Percentiles rank a stretch among this genome's conserved stretches.
These are phyloP conservation scores for Chrysochromulina tobinii DNA, from an alignment of 78 protist species.

Conservation along the genomic window DNA sequence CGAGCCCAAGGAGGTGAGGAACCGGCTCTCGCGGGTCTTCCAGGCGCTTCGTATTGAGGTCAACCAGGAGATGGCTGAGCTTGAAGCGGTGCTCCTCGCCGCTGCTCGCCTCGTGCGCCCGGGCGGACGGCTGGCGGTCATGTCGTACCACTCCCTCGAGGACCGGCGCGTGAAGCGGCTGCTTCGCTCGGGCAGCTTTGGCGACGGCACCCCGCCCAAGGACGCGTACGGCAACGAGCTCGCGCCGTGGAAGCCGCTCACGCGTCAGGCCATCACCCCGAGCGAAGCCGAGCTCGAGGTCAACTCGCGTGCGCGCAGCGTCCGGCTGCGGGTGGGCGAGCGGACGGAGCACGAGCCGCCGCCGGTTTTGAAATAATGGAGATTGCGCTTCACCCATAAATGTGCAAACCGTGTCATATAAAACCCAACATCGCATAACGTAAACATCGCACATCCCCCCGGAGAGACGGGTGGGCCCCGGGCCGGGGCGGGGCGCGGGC, in stretches of 20 bases:
- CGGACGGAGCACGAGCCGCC: background rate
- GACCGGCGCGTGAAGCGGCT: background rate
- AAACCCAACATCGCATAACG: too few relatives aligned
- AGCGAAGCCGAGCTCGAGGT: background rate
- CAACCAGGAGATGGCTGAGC: slow-evolving; percentile 13
- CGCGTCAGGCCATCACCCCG: background rate
- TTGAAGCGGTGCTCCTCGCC: background rate
- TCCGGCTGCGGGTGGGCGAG: background rate
- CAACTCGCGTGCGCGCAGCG: background rate
- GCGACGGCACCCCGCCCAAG: background rate
- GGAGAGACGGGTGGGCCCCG: too few relatives aligned
- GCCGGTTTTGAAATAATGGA: too few relatives aligned
- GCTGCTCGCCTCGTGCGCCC: background rate
- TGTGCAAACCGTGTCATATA: too few relatives aligned
- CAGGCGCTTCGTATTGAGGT: slow-evolving; percentile 17
- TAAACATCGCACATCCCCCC: too few relatives aligned
- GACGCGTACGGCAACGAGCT: background rate
- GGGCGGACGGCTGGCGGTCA: slow-evolving; percentile 15
- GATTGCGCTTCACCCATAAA: too few relatives aligned
- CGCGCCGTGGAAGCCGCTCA: background rate
- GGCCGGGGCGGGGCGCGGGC: too few relatives aligned
- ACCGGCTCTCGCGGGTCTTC: slow-evolving; percentile 13
- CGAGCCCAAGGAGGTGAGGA: background rate
- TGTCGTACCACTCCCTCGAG: slow-evolving; percentile 33
- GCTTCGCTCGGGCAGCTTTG: background rate